Conservation (phyloP, 1,284 basidiomycete genomes). For the Ustilago loliicola region DNA sequence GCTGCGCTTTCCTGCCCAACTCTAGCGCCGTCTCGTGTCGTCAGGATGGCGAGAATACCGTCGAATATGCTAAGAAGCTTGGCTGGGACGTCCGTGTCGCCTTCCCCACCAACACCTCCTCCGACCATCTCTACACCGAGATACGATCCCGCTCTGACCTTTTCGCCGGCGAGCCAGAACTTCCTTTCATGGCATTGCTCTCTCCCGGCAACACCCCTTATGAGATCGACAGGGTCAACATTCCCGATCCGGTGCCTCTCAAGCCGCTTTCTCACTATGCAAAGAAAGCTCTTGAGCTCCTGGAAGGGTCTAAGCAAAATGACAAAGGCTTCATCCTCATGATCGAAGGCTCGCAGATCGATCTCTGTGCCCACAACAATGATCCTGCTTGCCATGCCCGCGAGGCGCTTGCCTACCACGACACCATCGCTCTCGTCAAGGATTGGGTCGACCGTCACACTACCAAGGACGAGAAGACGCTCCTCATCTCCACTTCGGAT, state of each 20-base stretch:
- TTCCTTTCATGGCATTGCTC: constrained; percentile 57
- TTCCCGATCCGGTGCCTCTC: constrained; percentile 43
- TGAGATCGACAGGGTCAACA: constrained; percentile 63
- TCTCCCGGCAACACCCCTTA: constrained; percentile 65
- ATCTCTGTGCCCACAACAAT: constrained; percentile 66
- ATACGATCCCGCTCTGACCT: constrained; percentile 4
- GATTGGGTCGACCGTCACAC: constrained; percentile 66
- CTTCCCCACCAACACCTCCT: constrained; percentile 37
- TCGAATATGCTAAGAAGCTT: constrained; percentile 49
- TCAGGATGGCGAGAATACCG: constrained; percentile 66
- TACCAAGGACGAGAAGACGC: constrained; percentile 60
- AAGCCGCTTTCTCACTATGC: constrained; percentile 48
- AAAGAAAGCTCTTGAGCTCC: constrained; percentile 47
- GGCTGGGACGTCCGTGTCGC: constrained; percentile 59
- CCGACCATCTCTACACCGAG: not conserved
- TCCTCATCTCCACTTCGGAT: constrained; percentile 70
- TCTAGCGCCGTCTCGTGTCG: constrained; percentile 62
- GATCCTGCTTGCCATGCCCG: constrained; percentile 61
- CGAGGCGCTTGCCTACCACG: constrained; percentile 71
- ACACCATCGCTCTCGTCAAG: constrained; percentile 67
- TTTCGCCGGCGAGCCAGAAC: constrained; percentile 24
- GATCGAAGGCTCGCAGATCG: constrained; percentile 68
- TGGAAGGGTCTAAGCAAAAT: constrained; percentile 23
- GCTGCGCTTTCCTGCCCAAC: constrained; percentile 70
- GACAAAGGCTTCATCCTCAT: constrained; percentile 65